Percentiles rank a stretch among this genome's conserved stretches.
Conservation (phyloP, 306 rosid genomes). For the Rosa chinensis region DNA sequence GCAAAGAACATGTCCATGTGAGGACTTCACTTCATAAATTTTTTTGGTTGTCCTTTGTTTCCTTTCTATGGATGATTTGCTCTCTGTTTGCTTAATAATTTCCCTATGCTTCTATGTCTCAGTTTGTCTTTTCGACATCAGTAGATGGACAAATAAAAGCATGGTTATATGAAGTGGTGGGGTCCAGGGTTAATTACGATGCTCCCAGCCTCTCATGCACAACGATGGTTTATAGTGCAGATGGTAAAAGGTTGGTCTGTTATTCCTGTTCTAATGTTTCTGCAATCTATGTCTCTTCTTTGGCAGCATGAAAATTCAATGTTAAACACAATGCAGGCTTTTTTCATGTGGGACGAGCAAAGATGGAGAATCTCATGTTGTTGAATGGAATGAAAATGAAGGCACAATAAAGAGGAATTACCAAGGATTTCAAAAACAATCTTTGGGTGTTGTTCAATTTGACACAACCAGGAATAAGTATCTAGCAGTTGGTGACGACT, state of each 20-base stretch:
- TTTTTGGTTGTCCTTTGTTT: neutral
- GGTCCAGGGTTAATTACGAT: constrained; percentile 81
- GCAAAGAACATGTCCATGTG: constrained; percentile 77
- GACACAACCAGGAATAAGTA: constrained; percentile 76
- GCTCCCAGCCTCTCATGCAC: constrained; percentile 88
- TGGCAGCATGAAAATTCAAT: constrained; percentile 4
- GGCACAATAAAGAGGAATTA: constrained; percentile 76
- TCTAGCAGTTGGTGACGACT: constrained; percentile 87
- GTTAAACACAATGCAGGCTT: constrained; percentile 46
- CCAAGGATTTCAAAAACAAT: constrained; percentile 71
- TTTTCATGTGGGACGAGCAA: constrained; percentile 92
- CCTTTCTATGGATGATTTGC: constrained; percentile 10
- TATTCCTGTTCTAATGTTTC: constrained; percentile 9
- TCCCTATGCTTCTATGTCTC: constrained; percentile 9
- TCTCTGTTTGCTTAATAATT: constrained; percentile 23
- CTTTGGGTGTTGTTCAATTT: constrained; percentile 68
- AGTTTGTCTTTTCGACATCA: constrained; percentile 77
- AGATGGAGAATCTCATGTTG: constrained; percentile 78
- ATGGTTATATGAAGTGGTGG: constrained; percentile 71
- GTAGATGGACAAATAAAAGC: constrained; percentile 62
- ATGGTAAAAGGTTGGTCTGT: constrained; percentile 73
- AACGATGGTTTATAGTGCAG: constrained; percentile 78
- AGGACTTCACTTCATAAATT: constrained; percentile 20
- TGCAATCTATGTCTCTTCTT: neutral
- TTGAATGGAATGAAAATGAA: constrained; percentile 90